phyloP scores from a whole-genome alignment of 2,329 filamentous ascomycete species.

The Colletotrichum lini region DNA sequence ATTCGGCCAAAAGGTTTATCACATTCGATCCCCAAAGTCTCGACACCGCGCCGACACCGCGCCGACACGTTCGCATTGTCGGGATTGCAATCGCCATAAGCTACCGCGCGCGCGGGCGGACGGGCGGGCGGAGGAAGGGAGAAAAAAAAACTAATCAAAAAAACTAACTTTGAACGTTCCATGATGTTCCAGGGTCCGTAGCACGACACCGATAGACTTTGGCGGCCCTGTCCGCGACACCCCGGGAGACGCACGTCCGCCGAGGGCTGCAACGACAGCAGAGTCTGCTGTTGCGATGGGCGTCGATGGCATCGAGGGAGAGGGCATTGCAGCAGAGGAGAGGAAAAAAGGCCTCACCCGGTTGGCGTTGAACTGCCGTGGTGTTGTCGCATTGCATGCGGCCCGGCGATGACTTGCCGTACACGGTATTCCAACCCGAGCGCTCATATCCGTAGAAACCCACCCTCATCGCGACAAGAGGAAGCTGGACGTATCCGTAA shows the following conservation, averaged over 20 bases:
- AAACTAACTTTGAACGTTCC: slow-evolving; percentile 23
- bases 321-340: too few relatives aligned
- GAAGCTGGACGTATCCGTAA: slow-evolving; percentile 3
- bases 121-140: too few relatives aligned
- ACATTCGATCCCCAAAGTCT: background rate
- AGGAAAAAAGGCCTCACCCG: too few relatives aligned
- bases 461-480: slow-evolving; percentile 1
- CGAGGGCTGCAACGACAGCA: slow-evolving; percentile 9
- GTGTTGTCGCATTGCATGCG: slow-evolving; percentile 26
- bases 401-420: background rate
- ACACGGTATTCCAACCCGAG: slow-evolving; percentile 16
- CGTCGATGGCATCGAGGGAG: background rate
- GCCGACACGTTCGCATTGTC: background rate
- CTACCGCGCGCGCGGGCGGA: background rate
- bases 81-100: slow-evolving; percentile 20
- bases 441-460: slow-evolving; percentile 35
- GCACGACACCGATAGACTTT: slow-evolving; percentile 23
- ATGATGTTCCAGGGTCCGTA: slow-evolving; percentile 20
- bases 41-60: background rate
- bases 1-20: slow-evolving; percentile 1
- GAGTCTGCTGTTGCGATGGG: slow-evolving; percentile 16
- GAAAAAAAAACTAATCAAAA: too few relatives aligned
- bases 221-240: slow-evolving; percentile 27
- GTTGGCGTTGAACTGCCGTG: background rate
- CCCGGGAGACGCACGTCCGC: slow-evolving; percentile 16